Conservation (phyloP, 495 filamentous ascomycete species). For the Wilcoxina mikolae region DNA sequence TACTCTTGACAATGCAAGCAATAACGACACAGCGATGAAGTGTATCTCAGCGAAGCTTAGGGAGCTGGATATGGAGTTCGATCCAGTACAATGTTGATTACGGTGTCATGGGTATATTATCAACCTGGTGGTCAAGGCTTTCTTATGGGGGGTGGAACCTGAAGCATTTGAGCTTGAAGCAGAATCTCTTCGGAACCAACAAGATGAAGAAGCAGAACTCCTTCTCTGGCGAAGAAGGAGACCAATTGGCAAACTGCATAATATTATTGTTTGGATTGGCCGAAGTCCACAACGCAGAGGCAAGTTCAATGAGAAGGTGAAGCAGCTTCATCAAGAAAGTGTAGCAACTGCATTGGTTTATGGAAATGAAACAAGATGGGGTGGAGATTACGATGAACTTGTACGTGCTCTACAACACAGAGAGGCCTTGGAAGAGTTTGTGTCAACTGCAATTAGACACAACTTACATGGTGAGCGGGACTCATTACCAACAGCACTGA, state of each 20-base stretch:
- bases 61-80: neutral
- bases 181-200: neutral
- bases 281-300: neutral
- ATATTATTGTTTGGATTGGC: neutral
- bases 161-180: neutral
- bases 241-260: neutral
- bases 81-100: neutral
- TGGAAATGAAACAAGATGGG: neutral
- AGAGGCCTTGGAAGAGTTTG: neutral
- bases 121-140: neutral
- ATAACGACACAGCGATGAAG: neutral
- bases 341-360: neutral
- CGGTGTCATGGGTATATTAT: conserved; percentile 1
- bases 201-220: neutral
- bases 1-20: neutral
- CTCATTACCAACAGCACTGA: neutral
- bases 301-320: neutral
- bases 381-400: neutral
- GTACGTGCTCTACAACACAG: neutral
- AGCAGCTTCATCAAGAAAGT: neutral
- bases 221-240: neutral
- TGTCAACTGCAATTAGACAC: neutral
- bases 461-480: no score
- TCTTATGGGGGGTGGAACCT: neutral
- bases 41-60: no score